Conservation (phyloP, 1,284 basidiomycete species). For the Meripilus lineatus region DNA sequence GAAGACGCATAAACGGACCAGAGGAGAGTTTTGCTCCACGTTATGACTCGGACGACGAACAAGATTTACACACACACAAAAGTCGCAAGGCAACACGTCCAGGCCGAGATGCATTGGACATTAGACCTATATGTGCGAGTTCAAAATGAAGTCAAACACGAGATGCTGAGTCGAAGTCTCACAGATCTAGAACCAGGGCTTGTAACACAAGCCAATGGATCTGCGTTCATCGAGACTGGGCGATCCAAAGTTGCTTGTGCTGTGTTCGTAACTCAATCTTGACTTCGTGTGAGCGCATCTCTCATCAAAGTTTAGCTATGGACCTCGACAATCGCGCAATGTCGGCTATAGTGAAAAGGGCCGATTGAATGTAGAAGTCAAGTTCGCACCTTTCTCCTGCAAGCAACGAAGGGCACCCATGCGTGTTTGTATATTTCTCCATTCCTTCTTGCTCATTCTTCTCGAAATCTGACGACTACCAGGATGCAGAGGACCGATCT, state of each 20-base stretch:
- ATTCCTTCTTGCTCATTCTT: constrained; percentile 11
- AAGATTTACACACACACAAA: no score
- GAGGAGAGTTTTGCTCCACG: constrained; percentile 71
- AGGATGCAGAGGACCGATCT: constrained; percentile 93
- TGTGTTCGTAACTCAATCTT: constrained; percentile 52
- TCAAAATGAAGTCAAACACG: constrained; percentile 12
- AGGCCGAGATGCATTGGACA: constrained; percentile 52
- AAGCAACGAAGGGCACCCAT: constrained; percentile 74
- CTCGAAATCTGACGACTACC: constrained; percentile 8
- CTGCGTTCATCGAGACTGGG: constrained; percentile 90
- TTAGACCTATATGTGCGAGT: constrained; percentile 79
- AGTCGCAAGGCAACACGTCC: constrained; percentile 32
- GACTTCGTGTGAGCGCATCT: not conserved
- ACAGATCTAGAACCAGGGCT: constrained; percentile 86
- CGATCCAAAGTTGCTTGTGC: constrained; percentile 92
- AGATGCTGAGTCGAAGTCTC: constrained; percentile 6
- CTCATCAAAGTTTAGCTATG: constrained; percentile 60
- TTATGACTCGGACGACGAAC: constrained; percentile 44
- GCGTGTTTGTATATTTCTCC: constrained; percentile 54
- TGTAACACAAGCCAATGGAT: constrained; percentile 91
- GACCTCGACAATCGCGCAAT: constrained; percentile 85
- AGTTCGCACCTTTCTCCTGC: constrained; percentile 93
- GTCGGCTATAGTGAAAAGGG: constrained; percentile 81
- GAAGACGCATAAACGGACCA: constrained; percentile 84
- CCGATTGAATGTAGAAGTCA: constrained; percentile 90